A percentile compares a stretch with the other conserved stretches of the same genome.
Evolutionary conservation across 2,329 filamentous ascomycete genomes (phyloP).

Genomic region (Aspergillus neoniger): DNA sequence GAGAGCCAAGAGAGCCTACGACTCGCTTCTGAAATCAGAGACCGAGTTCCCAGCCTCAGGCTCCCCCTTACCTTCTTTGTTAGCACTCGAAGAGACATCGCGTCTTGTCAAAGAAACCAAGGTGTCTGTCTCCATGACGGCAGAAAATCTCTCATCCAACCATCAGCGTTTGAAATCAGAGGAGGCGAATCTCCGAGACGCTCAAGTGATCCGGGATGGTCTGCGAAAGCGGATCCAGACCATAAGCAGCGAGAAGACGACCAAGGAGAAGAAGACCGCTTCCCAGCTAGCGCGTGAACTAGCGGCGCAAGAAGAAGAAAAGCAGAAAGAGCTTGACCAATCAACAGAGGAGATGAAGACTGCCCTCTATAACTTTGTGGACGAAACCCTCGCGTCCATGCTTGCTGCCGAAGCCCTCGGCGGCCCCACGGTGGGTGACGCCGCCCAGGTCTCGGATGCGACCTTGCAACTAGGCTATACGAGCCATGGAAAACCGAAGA

Average conservation of each 20-base stretch:
- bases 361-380: conserved; percentile 69
- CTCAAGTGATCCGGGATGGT: conserved; percentile 48
- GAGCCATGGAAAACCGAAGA: conserved; percentile 51
- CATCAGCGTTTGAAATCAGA: conserved; percentile 47
- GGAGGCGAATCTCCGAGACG: conserved; percentile 51
- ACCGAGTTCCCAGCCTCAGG: conserved; percentile 67
- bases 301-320: conserved; percentile 61
- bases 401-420: conserved; percentile 81
- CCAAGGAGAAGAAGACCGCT: conserved; percentile 59
- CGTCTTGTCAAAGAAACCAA: conserved; percentile 66
- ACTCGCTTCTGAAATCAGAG: conserved; percentile 60
- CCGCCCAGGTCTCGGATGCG: conserved; percentile 64
- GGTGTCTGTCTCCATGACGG: conserved; percentile 54
- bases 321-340: conserved; percentile 61
- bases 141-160: conserved; percentile 42
- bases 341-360: conserved; percentile 64
- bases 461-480: conserved; percentile 57
- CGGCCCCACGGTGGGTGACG: conserved; percentile 76
- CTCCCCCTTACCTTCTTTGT: conserved; percentile 69
- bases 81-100: conserved; percentile 69
- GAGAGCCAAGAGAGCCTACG: conserved; percentile 65
- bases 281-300: conserved; percentile 65
- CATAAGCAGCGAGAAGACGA: conserved; percentile 60
- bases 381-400: conserved; percentile 69
- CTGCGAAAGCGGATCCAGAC: conserved; percentile 60